A percentile compares a stretch with the other conserved stretches of the same genome.
These are phyloP conservation scores for Inga leiocalycina DNA, from an alignment of 306 rosid species.

Conservation along the genomic window DNA sequence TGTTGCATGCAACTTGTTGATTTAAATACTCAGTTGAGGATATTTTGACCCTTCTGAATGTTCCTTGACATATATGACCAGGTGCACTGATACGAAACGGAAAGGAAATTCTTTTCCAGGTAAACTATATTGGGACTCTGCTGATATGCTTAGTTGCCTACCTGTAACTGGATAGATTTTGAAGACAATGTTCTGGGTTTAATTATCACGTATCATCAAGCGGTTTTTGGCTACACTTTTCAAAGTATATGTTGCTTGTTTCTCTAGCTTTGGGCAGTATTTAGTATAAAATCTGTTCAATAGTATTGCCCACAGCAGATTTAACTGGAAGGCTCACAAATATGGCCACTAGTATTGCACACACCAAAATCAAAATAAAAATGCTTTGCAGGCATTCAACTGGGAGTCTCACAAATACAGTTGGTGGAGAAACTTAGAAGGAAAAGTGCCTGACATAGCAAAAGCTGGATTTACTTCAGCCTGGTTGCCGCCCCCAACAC, in stretches of 20 bases:
- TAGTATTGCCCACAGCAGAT: too few species aligned
- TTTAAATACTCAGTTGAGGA: slow-evolving; percentile 1
- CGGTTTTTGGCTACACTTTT: background rate
- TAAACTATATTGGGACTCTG: slow-evolving; percentile 29
- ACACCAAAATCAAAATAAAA: slow-evolving; percentile 1
- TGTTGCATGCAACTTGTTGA: slow-evolving; percentile 4
- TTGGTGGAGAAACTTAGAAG: slow-evolving; percentile 81
- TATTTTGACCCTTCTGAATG: slow-evolving; percentile 14
- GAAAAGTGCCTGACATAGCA: slow-evolving; percentile 75
- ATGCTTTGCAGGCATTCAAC: slow-evolving; percentile 70
- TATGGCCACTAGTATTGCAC: background rate
- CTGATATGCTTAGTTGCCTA: slow-evolving; percentile 11
- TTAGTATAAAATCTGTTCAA: background rate
- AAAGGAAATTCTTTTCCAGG: slow-evolving; percentile 88
- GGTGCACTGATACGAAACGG: slow-evolving; percentile 64
- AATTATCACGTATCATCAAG: background rate
- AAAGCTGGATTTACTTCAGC: slow-evolving; percentile 81
- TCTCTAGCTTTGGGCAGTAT: background rate
- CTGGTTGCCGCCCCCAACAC: slow-evolving; percentile 94
- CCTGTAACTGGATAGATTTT: background rate
- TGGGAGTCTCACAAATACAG: slow-evolving; percentile 88
- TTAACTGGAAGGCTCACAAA: background rate
- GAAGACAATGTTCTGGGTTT: background rate
- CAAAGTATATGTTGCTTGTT: slow-evolving; percentile 2
- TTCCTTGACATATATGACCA: slow-evolving; percentile 36